A percentile compares a stretch with the other conserved stretches of the same genome.
Evolutionary conservation across 768 basidiomycete species (phyloP).

Genomic region (Lactarius quietus): DNA sequence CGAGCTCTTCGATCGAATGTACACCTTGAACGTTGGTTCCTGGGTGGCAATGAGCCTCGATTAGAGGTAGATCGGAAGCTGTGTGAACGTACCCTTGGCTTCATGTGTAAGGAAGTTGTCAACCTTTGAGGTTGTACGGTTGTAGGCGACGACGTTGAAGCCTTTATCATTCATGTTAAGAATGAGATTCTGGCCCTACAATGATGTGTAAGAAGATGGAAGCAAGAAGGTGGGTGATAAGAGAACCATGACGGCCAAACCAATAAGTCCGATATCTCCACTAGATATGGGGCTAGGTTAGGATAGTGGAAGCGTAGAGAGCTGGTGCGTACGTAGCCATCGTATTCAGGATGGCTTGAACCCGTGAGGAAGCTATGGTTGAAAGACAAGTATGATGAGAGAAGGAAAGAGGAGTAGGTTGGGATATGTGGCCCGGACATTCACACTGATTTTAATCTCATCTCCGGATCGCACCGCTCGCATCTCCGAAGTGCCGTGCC

Average conservation of each 20-base stretch:
- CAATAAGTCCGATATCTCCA: slow-evolving; percentile 97
- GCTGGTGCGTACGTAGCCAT: slow-evolving; percentile 50
- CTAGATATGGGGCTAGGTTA: slow-evolving; percentile 39
- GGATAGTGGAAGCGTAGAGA: slow-evolving; percentile 28
- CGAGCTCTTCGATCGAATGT: slow-evolving; percentile 88
- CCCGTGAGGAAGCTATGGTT: slow-evolving; percentile 31
- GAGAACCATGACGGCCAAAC: slow-evolving; percentile 93
- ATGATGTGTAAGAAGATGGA: slow-evolving; percentile 25
- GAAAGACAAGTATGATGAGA: background rate
- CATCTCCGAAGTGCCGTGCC: background rate
- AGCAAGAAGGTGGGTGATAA: slow-evolving; percentile 18
- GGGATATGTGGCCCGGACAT: background rate
- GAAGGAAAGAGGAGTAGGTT: slow-evolving; percentile 22
- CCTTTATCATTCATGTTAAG: slow-evolving; percentile 99
- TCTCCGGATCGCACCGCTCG: slow-evolving; percentile 17
- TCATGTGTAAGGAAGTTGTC: slow-evolving; percentile 94
- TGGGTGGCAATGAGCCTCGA: slow-evolving; percentile 35
- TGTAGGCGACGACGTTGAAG: slow-evolving; percentile 94
- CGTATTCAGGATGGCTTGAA: slow-evolving; percentile 34
- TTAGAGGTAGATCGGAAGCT: slow-evolving; percentile 26
- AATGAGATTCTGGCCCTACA: slow-evolving; percentile 92
- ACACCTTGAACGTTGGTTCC: slow-evolving; percentile 96
- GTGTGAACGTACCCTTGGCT: slow-evolving; percentile 79
- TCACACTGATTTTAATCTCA: slow-evolving; percentile 9
- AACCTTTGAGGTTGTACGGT: slow-evolving; percentile 95